phyloP scores from a whole-genome alignment of 1,284 basidiomycete genomes.

The Leccinum subrobustum region DNA sequence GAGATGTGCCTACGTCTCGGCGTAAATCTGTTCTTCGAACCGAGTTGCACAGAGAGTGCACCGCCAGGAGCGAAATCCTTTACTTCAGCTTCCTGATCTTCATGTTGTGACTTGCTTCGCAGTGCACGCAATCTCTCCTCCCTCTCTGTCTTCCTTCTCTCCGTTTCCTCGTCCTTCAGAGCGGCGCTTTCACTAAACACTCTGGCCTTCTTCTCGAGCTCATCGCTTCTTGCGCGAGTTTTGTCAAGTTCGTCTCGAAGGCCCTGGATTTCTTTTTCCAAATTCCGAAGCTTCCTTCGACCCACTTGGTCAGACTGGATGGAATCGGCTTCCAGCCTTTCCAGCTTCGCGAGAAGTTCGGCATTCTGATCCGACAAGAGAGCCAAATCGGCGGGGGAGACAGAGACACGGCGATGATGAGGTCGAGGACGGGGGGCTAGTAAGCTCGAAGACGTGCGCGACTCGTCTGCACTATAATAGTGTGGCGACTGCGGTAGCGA shows the following conservation, averaged over 20 bases:
- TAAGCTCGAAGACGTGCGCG: conserved; percentile 18
- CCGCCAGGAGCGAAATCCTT: conserved; percentile 66
- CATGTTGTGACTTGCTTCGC: conserved; percentile 39
- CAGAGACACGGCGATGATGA: conserved; percentile 56
- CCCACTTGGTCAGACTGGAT: conserved; percentile 63
- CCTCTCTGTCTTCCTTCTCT: conserved; percentile 53
- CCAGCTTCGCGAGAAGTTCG: conserved; percentile 71
- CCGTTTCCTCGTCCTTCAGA: conserved; percentile 45
- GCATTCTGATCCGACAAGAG: conserved; percentile 78
- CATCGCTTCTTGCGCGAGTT: conserved; percentile 63
- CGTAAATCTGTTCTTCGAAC: conserved; percentile 21
- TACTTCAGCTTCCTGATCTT: conserved; percentile 33
- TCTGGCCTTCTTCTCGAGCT: conserved; percentile 64
- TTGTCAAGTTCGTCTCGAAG: conserved; percentile 73
- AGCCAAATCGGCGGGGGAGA: conserved; percentile 67
- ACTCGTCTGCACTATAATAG: conserved; percentile 30
- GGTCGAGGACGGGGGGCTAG: conserved; percentile 30
- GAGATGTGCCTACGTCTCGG: conserved; percentile 31
- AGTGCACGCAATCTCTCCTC: conserved; percentile 51
- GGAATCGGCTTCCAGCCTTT: conserved; percentile 72
- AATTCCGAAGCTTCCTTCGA: conserved; percentile 61
- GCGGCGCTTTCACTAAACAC: conserved; percentile 38
- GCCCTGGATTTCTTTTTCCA: conserved; percentile 74
- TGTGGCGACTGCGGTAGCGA: conserved; percentile 39
- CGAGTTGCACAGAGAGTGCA: conserved; percentile 35